Base-by-base conservation (phyloP, 768 basidiomycete species). In the Termitomyces sp. region DNA sequence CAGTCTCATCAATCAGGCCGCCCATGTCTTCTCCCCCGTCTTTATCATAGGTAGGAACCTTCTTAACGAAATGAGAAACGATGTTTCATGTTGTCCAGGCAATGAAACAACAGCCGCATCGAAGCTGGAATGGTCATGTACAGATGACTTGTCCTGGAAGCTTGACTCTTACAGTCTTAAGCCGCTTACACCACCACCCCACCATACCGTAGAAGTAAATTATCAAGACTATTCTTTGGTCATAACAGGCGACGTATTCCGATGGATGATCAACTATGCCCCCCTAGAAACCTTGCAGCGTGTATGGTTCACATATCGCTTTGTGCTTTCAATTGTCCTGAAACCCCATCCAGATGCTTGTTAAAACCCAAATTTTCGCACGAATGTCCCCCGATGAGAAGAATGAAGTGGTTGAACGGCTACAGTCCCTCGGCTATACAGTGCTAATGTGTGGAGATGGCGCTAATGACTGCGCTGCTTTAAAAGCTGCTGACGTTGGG, bases 341-440 rank as follows among this genome's bases (percentile, higher is more conserved):
- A 40, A 49, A 48, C 61, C 12, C 60, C 46, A 52, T 42, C 36
- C 58, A 98, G 96, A 97, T 99, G 94, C 87, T 99, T 20, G 91
- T 98, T 37, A 96, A 96, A 73, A 87, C 96, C 2, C 93, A 97
- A 71, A 88, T 98, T 50, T 99, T 95, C 72, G 96, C 97, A 9
- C 86, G 97, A 29, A 98, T 99, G 97, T 99, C 97, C 9, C 97
- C 97, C 0, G 97, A 98, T 70, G 97, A 98, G 79, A 99, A 99
- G 77, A 96, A 98, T 66, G 97, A 99, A 72, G 86, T 98, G 17
- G 93, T 99, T 17, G 96, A 98, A 73, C 85, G 96, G 2, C 79
- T 99, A 11, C 97, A 98, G 68, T 80, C 83, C 2, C 82, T 99
- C 29, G 97, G 96, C 10, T 99, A 98, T 71, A 96, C 91, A 0